Evolutionary conservation across 352 stramenopile species (phyloP).

Genomic region (Poterioochromonas sp.): DNA sequence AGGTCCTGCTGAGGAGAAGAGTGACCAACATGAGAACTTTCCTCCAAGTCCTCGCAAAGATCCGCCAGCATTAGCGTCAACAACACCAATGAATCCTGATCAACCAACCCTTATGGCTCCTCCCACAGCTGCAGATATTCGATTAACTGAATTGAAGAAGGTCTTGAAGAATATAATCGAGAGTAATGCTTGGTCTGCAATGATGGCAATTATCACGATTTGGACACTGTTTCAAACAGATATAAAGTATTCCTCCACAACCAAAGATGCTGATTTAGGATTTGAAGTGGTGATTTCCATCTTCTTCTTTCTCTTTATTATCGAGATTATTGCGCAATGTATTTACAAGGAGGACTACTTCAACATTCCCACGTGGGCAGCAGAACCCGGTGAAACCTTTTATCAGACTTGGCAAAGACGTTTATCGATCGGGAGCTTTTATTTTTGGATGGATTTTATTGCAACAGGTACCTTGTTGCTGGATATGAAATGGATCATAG

Average conservation of each 20-base stretch:
- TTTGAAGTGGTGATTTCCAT: constrained; percentile 73
- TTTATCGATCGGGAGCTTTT: constrained; percentile 69
- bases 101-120: no score
- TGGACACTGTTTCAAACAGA: constrained; percentile 83
- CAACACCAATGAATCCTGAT: no score
- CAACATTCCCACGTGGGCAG: constrained; percentile 37
- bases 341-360: constrained; percentile 49
- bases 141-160: no score
- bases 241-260: constrained; percentile 63
- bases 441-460: constrained; percentile 88
- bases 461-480: constrained; percentile 74
- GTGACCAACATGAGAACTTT: no score
- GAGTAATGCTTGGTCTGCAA: no score
- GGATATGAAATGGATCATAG: constrained; percentile 42
- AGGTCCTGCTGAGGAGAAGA: no score
- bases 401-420: constrained; percentile 47
- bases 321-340: constrained; percentile 65
- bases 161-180: no score
- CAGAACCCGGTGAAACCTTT: background rate
- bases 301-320: constrained; percentile 70
- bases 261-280: constrained; percentile 56
- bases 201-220: constrained; percentile 77
- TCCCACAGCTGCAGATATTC: no score
- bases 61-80: no score
- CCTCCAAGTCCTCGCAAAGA: no score